Evolutionary conservation across 345 rosid genomes (phyloP).

Genomic region (Balakata baccata): DNA sequence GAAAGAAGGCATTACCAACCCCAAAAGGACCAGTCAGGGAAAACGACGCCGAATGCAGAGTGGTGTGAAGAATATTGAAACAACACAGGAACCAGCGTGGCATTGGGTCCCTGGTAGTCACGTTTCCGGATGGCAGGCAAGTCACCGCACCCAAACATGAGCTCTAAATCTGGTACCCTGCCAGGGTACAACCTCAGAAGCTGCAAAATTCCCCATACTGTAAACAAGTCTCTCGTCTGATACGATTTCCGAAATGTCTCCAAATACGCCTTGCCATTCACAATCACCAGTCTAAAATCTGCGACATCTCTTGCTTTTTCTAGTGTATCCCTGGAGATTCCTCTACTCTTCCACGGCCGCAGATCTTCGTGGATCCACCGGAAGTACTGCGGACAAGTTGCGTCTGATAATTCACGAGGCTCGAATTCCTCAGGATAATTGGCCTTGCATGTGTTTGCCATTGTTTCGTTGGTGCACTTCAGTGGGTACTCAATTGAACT

Average conservation of each 20-base stretch:
- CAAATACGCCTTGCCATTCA: constrained; percentile 56
- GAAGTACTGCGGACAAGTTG: constrained; percentile 75
- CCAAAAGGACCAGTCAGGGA: constrained; percentile 96
- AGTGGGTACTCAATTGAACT: constrained; percentile 24
- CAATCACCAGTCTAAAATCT: constrained; percentile 53
- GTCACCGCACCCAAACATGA: constrained; percentile 84
- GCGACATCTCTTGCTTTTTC: constrained; percentile 53
- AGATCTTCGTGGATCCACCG: constrained; percentile 96
- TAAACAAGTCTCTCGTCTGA: constrained; percentile 76
- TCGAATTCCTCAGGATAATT: constrained; percentile 25
- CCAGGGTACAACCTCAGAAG: constrained; percentile 73
- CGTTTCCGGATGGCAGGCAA: constrained; percentile 50
- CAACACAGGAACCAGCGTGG: constrained; percentile 54
- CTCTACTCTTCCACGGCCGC: constrained; percentile 68
- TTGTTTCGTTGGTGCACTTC: constrained; percentile 29
- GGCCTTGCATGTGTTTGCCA: constrained; percentile 29
- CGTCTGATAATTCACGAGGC: neutral
- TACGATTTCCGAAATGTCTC: constrained; percentile 45
- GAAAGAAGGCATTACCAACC: constrained; percentile 57
- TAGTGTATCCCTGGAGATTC: constrained; percentile 63
- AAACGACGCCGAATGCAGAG: constrained; percentile 54
- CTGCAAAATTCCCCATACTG: constrained; percentile 86
- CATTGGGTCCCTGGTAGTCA: constrained; percentile 34
- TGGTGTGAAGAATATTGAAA: constrained; percentile 70
- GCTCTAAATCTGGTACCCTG: constrained; percentile 68